Conservation (phyloP, 768 basidiomycete species). For the Agrocybe chaxingu region DNA sequence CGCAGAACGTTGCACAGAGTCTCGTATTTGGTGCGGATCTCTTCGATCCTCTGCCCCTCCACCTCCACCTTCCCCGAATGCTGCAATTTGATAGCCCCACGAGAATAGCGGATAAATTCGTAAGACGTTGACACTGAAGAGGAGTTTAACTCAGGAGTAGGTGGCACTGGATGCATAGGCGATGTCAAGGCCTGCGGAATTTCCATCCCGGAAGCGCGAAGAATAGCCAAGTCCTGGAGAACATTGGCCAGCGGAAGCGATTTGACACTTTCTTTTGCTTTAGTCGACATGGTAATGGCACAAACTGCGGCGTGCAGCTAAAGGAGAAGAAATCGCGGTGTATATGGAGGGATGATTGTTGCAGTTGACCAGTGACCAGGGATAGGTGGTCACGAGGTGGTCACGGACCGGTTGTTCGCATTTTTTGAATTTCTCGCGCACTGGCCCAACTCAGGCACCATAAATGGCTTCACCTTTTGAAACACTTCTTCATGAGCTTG, state of each 20-base stretch:
- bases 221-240: constrained; percentile 68
- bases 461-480: too few relatives aligned
- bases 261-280: constrained; percentile 33
- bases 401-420: too few relatives aligned
- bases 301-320: not conserved
- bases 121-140: constrained; percentile 49
- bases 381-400: too few relatives aligned
- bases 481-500: too few relatives aligned
- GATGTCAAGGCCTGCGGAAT: constrained; percentile 23
- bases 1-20: constrained; percentile 41
- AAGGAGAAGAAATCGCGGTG: too few relatives aligned
- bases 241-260: constrained; percentile 57
- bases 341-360: too few relatives aligned
- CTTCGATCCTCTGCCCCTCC: constrained; percentile 54
- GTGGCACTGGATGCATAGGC: not conserved
- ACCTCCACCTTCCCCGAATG: constrained; percentile 49
- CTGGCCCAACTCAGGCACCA: too few relatives aligned
- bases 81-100: constrained; percentile 53
- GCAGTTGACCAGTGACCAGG: too few relatives aligned
- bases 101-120: constrained; percentile 55
- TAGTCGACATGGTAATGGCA: constrained; percentile 21
- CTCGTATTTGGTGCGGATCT: constrained; percentile 51
- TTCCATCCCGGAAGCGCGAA: constrained; percentile 54
- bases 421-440: too few relatives aligned
- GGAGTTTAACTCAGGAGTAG: too few relatives aligned